Base-by-base conservation (phyloP, 2,329 filamentous ascomycete genomes). In the Trichoderma lentiforme region DNA sequence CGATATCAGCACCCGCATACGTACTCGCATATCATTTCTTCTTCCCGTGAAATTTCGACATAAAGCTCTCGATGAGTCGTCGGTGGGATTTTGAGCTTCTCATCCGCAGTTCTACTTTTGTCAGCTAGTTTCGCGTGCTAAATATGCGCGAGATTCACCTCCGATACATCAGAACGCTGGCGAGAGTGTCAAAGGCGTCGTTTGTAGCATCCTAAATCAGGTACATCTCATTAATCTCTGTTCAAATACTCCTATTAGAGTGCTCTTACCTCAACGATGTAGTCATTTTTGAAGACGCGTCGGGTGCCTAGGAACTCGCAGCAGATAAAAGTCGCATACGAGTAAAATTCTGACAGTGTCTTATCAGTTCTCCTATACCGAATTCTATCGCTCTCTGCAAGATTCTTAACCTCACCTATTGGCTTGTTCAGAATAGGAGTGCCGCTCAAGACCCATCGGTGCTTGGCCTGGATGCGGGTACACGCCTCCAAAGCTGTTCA, bases 391-490 rank as follows among this genome's bases (percentile, higher is more conserved):
- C 6, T 26, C 2, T n/a, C 24, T 14, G 1, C 1, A 3, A 4
- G 3, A 68, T 36, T 32, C 12, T 58, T 11, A 28, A 2, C 8
- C 56, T 43, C n/a, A 32, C 81, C 82, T 7, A 75, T 39, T 0
- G 78, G 47, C 0, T n/a, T 32, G 62, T 84, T 84, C 2, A 78
- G 72, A 0, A 83, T 60, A 0, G 82, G 82, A 0, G 82, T 84
- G 3, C 79, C 82, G 5, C 69, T 82, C 28, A 84, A 39, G 0
- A 76, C 78, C 81, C 82, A 84, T 1, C 77, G 76, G 57, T 79
- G 76, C 34, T 80, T 81, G 3, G 78, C 75, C 0, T 26, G 53
- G 0, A 84, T 73, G 0, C 71, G 64, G 26, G 75, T 78, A 30
- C 76, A 79, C 1, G 76, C 77, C 12, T 30, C n/a, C 28, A 75